phyloP scores from a whole-genome alignment of 352 stramenopile genomes.

The Phytophthora agathidicida region DNA sequence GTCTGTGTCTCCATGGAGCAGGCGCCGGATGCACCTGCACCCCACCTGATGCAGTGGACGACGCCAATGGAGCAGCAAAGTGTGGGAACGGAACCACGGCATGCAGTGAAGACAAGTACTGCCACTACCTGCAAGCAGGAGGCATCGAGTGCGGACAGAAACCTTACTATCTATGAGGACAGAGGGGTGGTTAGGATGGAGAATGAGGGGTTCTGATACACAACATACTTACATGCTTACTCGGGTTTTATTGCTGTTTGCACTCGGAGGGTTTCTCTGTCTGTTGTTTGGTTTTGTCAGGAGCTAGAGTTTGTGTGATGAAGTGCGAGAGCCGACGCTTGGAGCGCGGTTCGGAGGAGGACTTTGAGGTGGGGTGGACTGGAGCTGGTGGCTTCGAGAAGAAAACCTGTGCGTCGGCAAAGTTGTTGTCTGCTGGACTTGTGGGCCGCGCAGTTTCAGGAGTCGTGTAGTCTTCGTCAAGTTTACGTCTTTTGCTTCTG shows the following conservation, averaged over 20 bases:
- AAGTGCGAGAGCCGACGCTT: slow-evolving; percentile 40
- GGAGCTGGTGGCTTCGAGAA: slow-evolving; percentile 1
- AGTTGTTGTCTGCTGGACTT: not conserved
- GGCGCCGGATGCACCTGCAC: slow-evolving; percentile 35
- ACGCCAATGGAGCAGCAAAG: slow-evolving; percentile 23
- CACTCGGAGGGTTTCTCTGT: slow-evolving; percentile 48
- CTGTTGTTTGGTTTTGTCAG: slow-evolving; percentile 3
- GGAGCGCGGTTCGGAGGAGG: slow-evolving; percentile 6
- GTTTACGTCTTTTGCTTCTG: slow-evolving; percentile 10
- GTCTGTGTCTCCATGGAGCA: slow-evolving; percentile 35
- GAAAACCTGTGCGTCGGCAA: slow-evolving; percentile 13
- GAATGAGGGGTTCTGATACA: not conserved
- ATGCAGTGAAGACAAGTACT: slow-evolving; percentile 47
- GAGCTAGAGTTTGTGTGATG: slow-evolving; percentile 30
- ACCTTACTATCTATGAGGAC: slow-evolving; percentile 40
- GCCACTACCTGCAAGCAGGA: slow-evolving; percentile 41
- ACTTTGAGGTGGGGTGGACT: not conserved
- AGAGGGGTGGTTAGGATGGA: not conserved
- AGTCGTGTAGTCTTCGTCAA: not conserved
- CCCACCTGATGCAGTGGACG: slow-evolving; percentile 45
- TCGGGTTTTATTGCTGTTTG: slow-evolving; percentile 44
- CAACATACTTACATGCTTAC: not conserved
- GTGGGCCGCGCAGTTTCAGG: not conserved
- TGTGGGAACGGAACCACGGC: slow-evolving; percentile 22
- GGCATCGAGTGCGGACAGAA: slow-evolving; percentile 44